Conservation (phyloP, 768 basidiomycete species). For the Serpula lacrymans region DNA sequence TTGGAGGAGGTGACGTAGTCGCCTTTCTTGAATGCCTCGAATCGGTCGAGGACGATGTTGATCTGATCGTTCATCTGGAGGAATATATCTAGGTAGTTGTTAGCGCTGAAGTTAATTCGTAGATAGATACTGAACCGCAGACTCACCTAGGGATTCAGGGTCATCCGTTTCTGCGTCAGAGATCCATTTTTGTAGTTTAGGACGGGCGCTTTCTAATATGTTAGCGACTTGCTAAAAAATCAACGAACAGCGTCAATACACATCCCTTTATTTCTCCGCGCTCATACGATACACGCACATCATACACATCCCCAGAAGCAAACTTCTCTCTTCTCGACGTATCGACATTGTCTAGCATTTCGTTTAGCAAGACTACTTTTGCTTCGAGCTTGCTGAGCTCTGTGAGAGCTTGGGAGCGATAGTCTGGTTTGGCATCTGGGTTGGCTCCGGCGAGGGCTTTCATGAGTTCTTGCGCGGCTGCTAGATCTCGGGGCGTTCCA, state of each 20-base stretch:
- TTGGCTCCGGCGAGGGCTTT: conserved; percentile 92
- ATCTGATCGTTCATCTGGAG: conserved; percentile 97
- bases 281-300: conserved; percentile 46
- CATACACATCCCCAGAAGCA: conserved; percentile 88
- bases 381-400: conserved; percentile 94
- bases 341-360: conserved; percentile 94
- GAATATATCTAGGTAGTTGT: conserved; percentile 69
- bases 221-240: conserved; percentile 77
- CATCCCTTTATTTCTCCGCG: neutral
- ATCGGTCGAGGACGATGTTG: conserved; percentile 86
- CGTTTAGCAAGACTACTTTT: conserved; percentile 93
- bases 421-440: conserved; percentile 92
- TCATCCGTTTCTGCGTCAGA: conserved; percentile 89
- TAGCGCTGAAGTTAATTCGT: neutral
- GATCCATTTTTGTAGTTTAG: conserved; percentile 98
- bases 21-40: conserved; percentile 91
- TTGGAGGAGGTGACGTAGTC: conserved; percentile 71
- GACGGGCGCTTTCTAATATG: conserved; percentile 76
- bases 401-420: conserved; percentile 81
- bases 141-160: conserved; percentile 82
- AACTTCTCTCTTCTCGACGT: conserved; percentile 69
- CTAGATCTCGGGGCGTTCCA: conserved; percentile 93
- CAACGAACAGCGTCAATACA: conserved; percentile 1
- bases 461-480: conserved; percentile 96
- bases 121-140: neutral